Evolutionary conservation across 768 basidiomycete genomes (phyloP).

Genomic region (Serendipita vermifera): DNA sequence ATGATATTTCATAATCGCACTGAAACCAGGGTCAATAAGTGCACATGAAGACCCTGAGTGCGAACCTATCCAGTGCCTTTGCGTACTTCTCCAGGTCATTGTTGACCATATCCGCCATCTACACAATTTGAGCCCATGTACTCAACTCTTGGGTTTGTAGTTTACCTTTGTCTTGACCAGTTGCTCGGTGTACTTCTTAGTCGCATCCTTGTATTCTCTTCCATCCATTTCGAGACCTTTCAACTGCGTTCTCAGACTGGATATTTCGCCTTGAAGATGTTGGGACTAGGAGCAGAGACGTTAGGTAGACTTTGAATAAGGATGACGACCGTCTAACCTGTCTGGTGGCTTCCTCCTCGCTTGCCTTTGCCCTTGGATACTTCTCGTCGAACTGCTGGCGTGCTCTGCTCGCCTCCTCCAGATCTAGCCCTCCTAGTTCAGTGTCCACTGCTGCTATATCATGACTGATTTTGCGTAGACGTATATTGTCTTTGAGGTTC

Average conservation of each 20-base stretch:
- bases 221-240: slow-evolving; percentile 56
- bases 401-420: slow-evolving; percentile 77
- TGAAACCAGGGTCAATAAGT: slow-evolving; percentile 24
- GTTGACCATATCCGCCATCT: slow-evolving; percentile 98
- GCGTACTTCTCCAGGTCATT: slow-evolving; percentile 94
- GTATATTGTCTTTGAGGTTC: slow-evolving; percentile 71
- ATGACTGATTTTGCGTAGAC: slow-evolving; percentile 51
- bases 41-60: slow-evolving; percentile 2
- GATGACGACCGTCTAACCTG: slow-evolving; percentile 34
- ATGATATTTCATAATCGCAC: slow-evolving; percentile 98
- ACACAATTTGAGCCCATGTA: neutral
- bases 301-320: neutral
- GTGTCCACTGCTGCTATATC: slow-evolving; percentile 55
- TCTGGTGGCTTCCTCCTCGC: slow-evolving; percentile 57
- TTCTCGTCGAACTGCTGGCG: slow-evolving; percentile 73
- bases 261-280: slow-evolving; percentile 73
- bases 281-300: slow-evolving; percentile 40
- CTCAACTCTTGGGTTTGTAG: neutral
- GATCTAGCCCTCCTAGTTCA: slow-evolving; percentile 62
- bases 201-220: slow-evolving; percentile 75
- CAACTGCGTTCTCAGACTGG: slow-evolving; percentile 53
- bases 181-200: slow-evolving; percentile 78
- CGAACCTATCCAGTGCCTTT: slow-evolving; percentile 92
- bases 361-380: slow-evolving; percentile 57
- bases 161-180: slow-evolving; percentile 86